These are phyloP conservation scores for Pleurotus platypus DNA, from an alignment of 768 basidiomycete genomes.

Conservation along the genomic window DNA sequence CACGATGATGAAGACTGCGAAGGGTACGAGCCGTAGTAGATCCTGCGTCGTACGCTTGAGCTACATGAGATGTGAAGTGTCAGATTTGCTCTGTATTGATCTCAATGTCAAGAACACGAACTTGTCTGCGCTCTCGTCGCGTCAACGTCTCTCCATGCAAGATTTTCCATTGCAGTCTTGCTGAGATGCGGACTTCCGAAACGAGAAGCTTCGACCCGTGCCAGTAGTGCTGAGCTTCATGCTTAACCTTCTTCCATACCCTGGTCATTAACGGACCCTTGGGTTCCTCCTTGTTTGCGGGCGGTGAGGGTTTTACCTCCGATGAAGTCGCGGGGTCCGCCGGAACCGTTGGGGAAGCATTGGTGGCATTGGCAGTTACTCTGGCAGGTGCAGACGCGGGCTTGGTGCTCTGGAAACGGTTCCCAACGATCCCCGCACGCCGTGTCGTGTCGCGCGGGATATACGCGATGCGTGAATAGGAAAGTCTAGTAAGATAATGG, in stretches of 20 bases:
- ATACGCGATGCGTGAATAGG: not conserved
- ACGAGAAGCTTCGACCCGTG: constrained; percentile 92
- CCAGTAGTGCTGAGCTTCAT: constrained; percentile 97
- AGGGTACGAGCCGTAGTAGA: constrained; percentile 88
- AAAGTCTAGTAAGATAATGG: constrained; percentile 15
- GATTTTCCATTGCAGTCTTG: constrained; percentile 86
- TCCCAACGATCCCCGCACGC: constrained; percentile 16
- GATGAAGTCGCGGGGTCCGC: constrained; percentile 22
- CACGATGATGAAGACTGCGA: constrained; percentile 90
- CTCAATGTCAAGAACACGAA: constrained; percentile 23
- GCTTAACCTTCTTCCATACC: constrained; percentile 91
- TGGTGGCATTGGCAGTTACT: not conserved
- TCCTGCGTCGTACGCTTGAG: constrained; percentile 92
- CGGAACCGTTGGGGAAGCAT: constrained; percentile 15
- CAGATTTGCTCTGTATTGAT: not conserved
- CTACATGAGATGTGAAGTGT: constrained; percentile 32
- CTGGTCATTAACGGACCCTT: constrained; percentile 49
- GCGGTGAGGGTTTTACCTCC: constrained; percentile 43
- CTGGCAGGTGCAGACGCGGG: constrained; percentile 14
- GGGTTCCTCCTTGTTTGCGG: constrained; percentile 30
- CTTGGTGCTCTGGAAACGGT: constrained; percentile 33
- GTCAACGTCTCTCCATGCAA: constrained; percentile 89
- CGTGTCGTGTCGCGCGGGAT: constrained; percentile 8
- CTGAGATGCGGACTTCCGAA: constrained; percentile 89
- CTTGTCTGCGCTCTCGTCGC: constrained; percentile 91